Base-by-base conservation (phyloP, 768 basidiomycete genomes). In the Pleurotus pulmonarius region DNA sequence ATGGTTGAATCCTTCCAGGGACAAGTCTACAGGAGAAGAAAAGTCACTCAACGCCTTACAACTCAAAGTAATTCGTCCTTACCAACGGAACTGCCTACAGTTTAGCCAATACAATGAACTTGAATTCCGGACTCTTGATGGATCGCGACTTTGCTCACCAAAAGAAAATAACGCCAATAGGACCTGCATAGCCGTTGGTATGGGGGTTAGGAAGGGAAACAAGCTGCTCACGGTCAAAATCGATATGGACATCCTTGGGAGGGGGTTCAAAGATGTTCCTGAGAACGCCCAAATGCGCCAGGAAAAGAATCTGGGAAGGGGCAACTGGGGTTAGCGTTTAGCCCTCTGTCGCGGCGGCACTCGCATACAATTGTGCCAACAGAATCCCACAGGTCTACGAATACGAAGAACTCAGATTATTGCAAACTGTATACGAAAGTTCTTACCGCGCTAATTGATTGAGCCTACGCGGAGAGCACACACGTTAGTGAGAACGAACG, bases 201-300 rank as follows among this genome's bases (percentile, higher is more conserved):
- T 8, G 34, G 29, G 1, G n/a, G 22, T 16, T 2, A 16, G 1
- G 16, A 26, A 26, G 15, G 8, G 24, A 26, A 34, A 8, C 9
- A 3, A 11, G 3, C 11, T 11, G 4, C 49, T 20, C 20, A 52
- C 49, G 8, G 49, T 52, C 7, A 52, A 6, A 11, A 41, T 16
- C 37, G 49, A 52, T n/a, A 52, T 52, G 15, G 48, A 16, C 11
- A 16, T 29, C 18, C 48, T 25, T 15, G 26, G 12, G 15, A 25
- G 48, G 11, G 34, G 34, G 15, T 34, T 49, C 24, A 49, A 34
- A 49, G 25, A 49, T 5, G 51, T 39, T 11, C 51, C 37, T 25
- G 51, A 52, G 38, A 52, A 52, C 5, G 51, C 38, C 51, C 51
- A 52, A 24, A 52, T 20, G 26, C 51, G 51, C 51, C 51, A 52